phyloP scores from a whole-genome alignment of 2,329 filamentous ascomycete species.

The Fusarium siculi region DNA sequence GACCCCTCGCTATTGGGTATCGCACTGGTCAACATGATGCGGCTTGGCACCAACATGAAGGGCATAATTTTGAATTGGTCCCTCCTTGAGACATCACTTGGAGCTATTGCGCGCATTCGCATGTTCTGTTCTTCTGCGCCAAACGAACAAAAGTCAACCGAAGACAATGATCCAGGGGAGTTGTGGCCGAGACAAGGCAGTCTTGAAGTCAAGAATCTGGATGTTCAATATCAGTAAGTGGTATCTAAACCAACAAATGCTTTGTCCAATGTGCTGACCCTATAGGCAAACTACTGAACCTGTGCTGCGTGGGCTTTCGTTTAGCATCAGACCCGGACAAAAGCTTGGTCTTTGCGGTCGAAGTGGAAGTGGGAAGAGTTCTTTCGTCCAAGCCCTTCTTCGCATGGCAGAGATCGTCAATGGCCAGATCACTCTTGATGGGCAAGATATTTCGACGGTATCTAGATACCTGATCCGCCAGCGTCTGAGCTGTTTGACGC shows the following conservation, averaged over 20 bases:
- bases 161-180: conserved; percentile 19
- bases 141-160: conserved; percentile 31
- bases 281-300: conserved; percentile 36
- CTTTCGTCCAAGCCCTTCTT: conserved; percentile 57
- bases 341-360: conserved; percentile 59
- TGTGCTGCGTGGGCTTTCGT: conserved; percentile 46
- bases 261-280: conserved; percentile 1
- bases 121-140: conserved; percentile 43
- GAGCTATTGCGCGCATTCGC: conserved; percentile 45
- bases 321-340: conserved; percentile 48
- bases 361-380: conserved; percentile 53
- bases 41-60: conserved; percentile 42
- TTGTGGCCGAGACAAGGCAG: conserved; percentile 40
- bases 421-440: conserved; percentile 59
- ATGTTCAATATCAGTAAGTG: conserved; percentile 46
- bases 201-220: conserved; percentile 38
- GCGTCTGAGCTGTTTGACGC: conserved; percentile 59
- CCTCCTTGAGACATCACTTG: conserved; percentile 45
- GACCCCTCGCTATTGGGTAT: conserved; percentile 50
- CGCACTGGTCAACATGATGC: conserved; percentile 52
- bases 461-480: conserved; percentile 44
- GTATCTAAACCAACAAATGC: fast-evolving
- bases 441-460: conserved; percentile 50
- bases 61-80: conserved; percentile 45
- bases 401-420: conserved; percentile 58